A percentile compares a stretch with the other conserved stretches of the same genome.
Conservation (phyloP, 768 basidiomycete genomes). For the Boletus speciosus region DNA sequence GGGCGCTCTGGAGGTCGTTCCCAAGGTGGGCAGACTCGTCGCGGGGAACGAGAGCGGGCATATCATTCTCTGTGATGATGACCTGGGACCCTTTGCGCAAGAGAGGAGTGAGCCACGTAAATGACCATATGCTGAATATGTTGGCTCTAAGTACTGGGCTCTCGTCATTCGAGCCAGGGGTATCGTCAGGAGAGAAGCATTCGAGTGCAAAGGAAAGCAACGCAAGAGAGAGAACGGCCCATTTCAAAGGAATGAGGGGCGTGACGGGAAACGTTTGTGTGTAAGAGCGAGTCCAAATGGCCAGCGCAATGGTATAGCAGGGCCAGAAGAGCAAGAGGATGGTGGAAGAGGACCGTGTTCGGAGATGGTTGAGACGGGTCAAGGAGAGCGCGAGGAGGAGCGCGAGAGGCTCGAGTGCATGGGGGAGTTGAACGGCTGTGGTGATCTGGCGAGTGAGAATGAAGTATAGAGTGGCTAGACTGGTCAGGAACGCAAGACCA, state of each 20-base stretch:
- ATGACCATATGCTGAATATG: constrained; percentile 78
- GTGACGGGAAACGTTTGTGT: constrained; percentile 30
- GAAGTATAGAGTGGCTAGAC: constrained; percentile 42
- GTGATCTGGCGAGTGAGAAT: constrained; percentile 35
- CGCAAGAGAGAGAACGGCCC: constrained; percentile 42
- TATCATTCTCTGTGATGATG: constrained; percentile 81
- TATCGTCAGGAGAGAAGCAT: constrained; percentile 59
- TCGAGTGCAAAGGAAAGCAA: constrained; percentile 61
- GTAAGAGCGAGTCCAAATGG: constrained; percentile 61
- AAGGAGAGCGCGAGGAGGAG: constrained; percentile 47
- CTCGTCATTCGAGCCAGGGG: constrained; percentile 46
- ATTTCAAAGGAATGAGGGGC: constrained; percentile 44
- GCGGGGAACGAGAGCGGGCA: constrained; percentile 64
- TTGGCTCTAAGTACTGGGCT: constrained; percentile 76
- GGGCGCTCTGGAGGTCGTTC: constrained; percentile 51
- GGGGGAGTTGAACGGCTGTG: constrained; percentile 43
- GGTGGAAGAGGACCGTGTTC: constrained; percentile 66
- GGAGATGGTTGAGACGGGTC: constrained; percentile 67
- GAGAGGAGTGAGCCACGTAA: constrained; percentile 82
- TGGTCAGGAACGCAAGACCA: constrained; percentile 42
- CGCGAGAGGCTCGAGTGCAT: constrained; percentile 57
- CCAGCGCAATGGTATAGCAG: constrained; percentile 45
- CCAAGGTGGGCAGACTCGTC: constrained; percentile 75
- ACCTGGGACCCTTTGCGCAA: constrained; percentile 63
- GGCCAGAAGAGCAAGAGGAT: constrained; percentile 84